Conservation (phyloP, 176 grass and related monocot species). For the maize (Zea mays) region DNA sequence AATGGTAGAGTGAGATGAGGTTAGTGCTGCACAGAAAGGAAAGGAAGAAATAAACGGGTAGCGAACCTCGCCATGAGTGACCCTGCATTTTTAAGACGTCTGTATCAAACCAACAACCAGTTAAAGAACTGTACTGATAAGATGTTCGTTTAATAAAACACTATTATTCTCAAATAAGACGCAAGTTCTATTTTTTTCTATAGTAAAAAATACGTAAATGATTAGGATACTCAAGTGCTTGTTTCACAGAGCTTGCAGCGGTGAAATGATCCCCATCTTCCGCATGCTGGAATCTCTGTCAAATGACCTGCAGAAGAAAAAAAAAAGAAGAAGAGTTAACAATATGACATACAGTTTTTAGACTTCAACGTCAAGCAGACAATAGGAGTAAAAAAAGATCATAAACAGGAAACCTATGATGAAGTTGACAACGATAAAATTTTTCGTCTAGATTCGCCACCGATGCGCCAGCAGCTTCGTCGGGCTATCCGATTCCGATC, state of each 20-base stretch:
- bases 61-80: slow-evolving; percentile 84
- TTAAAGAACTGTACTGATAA: slow-evolving; percentile 54
- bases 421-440: no score
- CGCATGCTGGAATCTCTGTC: slow-evolving; percentile 80
- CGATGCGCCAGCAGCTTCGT: no score
- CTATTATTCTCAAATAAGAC: slow-evolving; percentile 10
- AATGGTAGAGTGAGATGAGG: slow-evolving; percentile 22
- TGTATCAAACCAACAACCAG: slow-evolving; percentile 35
- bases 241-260: slow-evolving; percentile 56
- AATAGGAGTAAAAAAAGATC: slow-evolving; percentile 8
- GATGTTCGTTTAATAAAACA: slow-evolving; percentile 23
- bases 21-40: slow-evolving; percentile 12
- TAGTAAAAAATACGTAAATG: slow-evolving; percentile 15
- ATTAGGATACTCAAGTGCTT: slow-evolving; percentile 77
- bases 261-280: slow-evolving; percentile 65
- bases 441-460: no score
- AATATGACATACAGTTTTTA: slow-evolving; percentile 17
- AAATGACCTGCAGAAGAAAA: slow-evolving; percentile 63
- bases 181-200: not conserved
- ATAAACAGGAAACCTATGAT: slow-evolving; percentile 1
- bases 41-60: slow-evolving; percentile 11
- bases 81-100: slow-evolving; percentile 66
- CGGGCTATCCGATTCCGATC: no score
- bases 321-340: slow-evolving; percentile 25
- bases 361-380: slow-evolving; percentile 1